Percentiles rank a stretch among this genome's conserved stretches.
phyloP scores from a whole-genome alignment of 139 green algal species.

The Medakamo hakoo region DNA sequence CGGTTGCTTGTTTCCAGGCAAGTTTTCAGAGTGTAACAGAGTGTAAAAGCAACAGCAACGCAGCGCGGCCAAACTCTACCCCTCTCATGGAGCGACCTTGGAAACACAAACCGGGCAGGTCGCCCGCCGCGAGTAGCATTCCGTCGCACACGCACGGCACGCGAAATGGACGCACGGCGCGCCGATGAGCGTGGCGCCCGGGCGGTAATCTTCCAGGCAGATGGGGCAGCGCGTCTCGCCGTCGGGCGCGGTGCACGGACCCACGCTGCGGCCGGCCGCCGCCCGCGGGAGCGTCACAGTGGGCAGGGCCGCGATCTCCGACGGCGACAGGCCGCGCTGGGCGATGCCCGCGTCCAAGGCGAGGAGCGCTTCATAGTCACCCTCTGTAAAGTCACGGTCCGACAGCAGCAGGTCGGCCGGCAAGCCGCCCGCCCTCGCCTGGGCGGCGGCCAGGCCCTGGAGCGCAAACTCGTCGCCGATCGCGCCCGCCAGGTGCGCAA shows the following conservation, averaged over 20 bases:
- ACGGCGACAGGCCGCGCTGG: conserved; percentile 9
- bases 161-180: conserved; percentile 16
- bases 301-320: conserved; percentile 9
- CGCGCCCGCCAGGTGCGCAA: not conserved
- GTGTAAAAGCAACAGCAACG: not conserved
- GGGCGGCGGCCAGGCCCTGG: not conserved
- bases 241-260: no score
- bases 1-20: no score
- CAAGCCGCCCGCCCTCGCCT: conserved; percentile 6
- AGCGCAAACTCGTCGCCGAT: not conserved
- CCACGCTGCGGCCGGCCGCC: not conserved
- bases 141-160: no score
- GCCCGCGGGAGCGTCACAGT: conserved; percentile 1
- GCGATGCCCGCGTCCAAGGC: conserved; percentile 17
- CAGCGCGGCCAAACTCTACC: no score
- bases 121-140: no score
- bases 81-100: not conserved
- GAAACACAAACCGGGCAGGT: not conserved
- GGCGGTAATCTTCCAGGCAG: conserved; percentile 18
- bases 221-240: conserved; percentile 13
- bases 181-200: conserved; percentile 7
- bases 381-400: conserved; percentile 20
- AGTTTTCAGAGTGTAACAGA: no score
- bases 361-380: conserved; percentile 23
- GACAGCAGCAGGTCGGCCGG: conserved; percentile 14